Evolutionary conservation across 148 eudicot species (phyloP).

Genomic region (Nepenthes mirabilis): DNA sequence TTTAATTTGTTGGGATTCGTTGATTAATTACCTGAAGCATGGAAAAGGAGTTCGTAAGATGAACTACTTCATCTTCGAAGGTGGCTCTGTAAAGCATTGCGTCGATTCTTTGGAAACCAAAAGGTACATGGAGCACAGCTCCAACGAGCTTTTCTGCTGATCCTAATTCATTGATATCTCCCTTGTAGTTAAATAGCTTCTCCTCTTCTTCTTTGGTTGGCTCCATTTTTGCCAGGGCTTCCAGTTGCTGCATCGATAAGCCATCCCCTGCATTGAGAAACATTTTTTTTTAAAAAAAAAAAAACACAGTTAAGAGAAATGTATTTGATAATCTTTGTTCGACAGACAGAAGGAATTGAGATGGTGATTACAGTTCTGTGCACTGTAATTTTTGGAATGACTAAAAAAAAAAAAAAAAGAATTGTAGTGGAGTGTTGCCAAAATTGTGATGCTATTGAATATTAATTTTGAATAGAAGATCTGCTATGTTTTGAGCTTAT

Average conservation of each 20-base stretch:
- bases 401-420: too few relatives aligned
- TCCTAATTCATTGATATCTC: slow-evolving; percentile 50
- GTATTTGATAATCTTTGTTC: too few relatives aligned
- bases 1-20: not conserved
- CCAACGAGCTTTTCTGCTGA: slow-evolving; percentile 74
- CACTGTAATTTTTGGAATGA: too few relatives aligned
- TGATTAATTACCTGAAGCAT: slow-evolving; percentile 67
- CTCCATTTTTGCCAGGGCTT: slow-evolving; percentile 75
- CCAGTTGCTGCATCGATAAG: slow-evolving; percentile 70
- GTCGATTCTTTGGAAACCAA: slow-evolving; percentile 71
- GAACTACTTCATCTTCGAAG: slow-evolving; percentile 78
- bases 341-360: too few relatives aligned
- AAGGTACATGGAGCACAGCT: slow-evolving; percentile 54
- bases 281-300: not conserved
- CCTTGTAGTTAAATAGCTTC: slow-evolving; percentile 53
- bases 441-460: too few relatives aligned
- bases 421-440: too few relatives aligned
- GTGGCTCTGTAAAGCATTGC: slow-evolving; percentile 91
- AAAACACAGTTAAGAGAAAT: not conserved
- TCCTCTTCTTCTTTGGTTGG: slow-evolving; percentile 92
- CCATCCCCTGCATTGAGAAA: slow-evolving; percentile 49
- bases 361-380: too few relatives aligned
- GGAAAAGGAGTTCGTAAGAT: slow-evolving; percentile 71
- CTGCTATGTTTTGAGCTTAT: too few relatives aligned
- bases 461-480: too few relatives aligned